These are phyloP conservation scores for Helenozyma rhizophorensis DNA, from an alignment of 805 yeast genomes.

Conservation along the genomic window DNA sequence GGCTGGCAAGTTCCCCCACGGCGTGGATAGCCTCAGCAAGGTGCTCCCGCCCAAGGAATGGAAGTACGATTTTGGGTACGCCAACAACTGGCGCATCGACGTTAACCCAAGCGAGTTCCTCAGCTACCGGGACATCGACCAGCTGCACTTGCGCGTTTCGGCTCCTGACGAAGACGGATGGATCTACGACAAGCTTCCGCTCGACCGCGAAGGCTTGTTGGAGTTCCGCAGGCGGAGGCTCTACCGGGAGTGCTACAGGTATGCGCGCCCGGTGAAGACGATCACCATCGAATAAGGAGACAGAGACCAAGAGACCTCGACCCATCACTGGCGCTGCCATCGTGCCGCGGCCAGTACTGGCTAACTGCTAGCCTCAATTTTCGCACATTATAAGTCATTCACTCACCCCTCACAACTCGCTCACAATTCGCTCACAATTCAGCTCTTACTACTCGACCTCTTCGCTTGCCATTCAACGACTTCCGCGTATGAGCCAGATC, in stretches of 20 bases:
- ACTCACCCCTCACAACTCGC: too few relatives aligned
- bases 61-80: conserved; percentile 54
- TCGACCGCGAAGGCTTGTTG: conserved; percentile 32
- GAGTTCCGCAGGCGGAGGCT: conserved; percentile 58
- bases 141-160: conserved; percentile 19
- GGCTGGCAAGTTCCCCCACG: conserved; percentile 57
- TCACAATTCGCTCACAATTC: too few relatives aligned
- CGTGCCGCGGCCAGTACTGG: too few relatives aligned
- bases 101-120: conserved; percentile 50
- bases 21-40: conserved; percentile 49
- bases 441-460: too few relatives aligned
- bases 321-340: too few relatives aligned
- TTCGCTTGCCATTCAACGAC: too few relatives aligned
- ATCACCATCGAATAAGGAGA: conserved; percentile 5
- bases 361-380: too few relatives aligned
- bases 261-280: conserved; percentile 16
- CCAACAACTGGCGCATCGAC: conserved; percentile 65
- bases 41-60: conserved; percentile 69
- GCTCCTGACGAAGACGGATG: conserved; percentile 38
- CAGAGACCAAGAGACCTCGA: too few relatives aligned
- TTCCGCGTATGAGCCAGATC: too few relatives aligned
- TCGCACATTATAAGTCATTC: too few relatives aligned
- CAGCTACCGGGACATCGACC: conserved; percentile 32
- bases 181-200: conserved; percentile 42
- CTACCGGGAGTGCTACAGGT: conserved; percentile 48